A percentile compares a stretch with the other conserved stretches of the same genome.
phyloP scores from a whole-genome alignment of 495 filamentous ascomycete genomes.

The Melanomma pulvis-pyrius region DNA sequence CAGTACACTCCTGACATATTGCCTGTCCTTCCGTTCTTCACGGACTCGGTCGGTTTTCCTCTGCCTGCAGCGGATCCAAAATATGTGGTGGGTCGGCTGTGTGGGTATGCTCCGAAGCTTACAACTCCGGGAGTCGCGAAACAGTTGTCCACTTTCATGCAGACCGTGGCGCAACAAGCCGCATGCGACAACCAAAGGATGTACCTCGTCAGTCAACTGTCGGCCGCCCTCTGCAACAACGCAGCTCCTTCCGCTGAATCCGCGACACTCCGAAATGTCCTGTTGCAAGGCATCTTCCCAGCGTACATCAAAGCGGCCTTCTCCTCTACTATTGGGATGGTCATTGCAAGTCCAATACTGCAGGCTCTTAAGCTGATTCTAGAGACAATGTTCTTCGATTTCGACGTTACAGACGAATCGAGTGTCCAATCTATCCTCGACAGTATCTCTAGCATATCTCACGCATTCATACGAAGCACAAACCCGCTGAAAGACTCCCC shows the following conservation, averaged over 20 bases:
- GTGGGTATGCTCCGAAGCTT: slow-evolving; percentile 65
- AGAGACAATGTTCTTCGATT: slow-evolving; percentile 51
- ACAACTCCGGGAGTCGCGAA: slow-evolving; percentile 55
- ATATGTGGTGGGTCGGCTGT: slow-evolving; percentile 69
- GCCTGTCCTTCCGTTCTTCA: slow-evolving; percentile 68
- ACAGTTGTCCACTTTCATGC: slow-evolving; percentile 63
- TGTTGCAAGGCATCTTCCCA: slow-evolving; percentile 66
- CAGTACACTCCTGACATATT: slow-evolving; percentile 67
- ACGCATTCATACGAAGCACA: slow-evolving; percentile 48
- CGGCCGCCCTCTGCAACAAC: slow-evolving; percentile 57
- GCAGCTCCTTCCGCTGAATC: slow-evolving; percentile 51
- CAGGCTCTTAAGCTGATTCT: slow-evolving; percentile 53
- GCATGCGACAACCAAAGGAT: slow-evolving; percentile 62
- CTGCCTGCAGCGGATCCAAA: slow-evolving; percentile 66
- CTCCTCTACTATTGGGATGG: slow-evolving; percentile 57
- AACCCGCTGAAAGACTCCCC: slow-evolving; percentile 41
- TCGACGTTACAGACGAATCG: slow-evolving; percentile 51
- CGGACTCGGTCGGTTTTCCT: slow-evolving; percentile 65
- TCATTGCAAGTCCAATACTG: slow-evolving; percentile 61
- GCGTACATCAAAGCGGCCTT: slow-evolving; percentile 62
- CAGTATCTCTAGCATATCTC: slow-evolving; percentile 53
- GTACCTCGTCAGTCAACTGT: slow-evolving; percentile 62
- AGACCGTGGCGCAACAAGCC: slow-evolving; percentile 65
- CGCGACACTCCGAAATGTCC: slow-evolving; percentile 59
- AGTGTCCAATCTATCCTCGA: slow-evolving; percentile 52